A percentile compares a stretch with the other conserved stretches of the same genome.
These are phyloP conservation scores for Heterobasidion occidentale DNA, from an alignment of 1,284 basidiomycete genomes.

Conservation along the genomic window DNA sequence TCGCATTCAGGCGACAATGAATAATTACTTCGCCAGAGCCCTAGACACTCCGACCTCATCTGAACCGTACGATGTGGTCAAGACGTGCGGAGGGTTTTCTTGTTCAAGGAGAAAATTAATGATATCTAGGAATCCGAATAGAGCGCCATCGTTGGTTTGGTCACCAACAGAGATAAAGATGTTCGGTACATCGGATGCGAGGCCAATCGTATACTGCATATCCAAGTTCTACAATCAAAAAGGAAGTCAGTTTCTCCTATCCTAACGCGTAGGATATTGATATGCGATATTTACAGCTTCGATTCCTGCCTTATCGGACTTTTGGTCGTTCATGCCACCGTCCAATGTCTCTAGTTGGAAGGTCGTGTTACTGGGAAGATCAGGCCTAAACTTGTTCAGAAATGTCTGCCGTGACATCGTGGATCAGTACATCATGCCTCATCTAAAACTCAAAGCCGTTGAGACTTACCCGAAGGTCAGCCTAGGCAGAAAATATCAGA, in stretches of 20 bases:
- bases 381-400: constrained; percentile 14
- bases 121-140: constrained; percentile 17
- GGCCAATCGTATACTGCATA: constrained; percentile 45
- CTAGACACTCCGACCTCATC: constrained; percentile 19
- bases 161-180: constrained; percentile 42
- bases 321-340: background rate
- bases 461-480: background rate
- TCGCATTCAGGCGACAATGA: background rate
- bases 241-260: too few relatives aligned
- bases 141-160: constrained; percentile 17
- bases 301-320: constrained; percentile 24
- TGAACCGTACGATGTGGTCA: constrained; percentile 20
- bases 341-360: background rate
- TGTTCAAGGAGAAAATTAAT: constrained; percentile 19
- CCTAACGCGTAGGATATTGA: too few relatives aligned
- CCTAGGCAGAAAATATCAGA: background rate
- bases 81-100: constrained; percentile 12
- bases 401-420: constrained; percentile 5
- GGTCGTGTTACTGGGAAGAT: constrained; percentile 18
- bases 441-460: background rate
- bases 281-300: background rate
- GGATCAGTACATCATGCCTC: background rate
- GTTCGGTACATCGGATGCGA: constrained; percentile 54
- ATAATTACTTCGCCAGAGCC: constrained; percentile 4
- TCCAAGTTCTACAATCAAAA: background rate